Percentiles rank a stretch among this genome's conserved stretches.
phyloP scores from a whole-genome alignment of 345 rosid species.

The Populus davidiana region DNA sequence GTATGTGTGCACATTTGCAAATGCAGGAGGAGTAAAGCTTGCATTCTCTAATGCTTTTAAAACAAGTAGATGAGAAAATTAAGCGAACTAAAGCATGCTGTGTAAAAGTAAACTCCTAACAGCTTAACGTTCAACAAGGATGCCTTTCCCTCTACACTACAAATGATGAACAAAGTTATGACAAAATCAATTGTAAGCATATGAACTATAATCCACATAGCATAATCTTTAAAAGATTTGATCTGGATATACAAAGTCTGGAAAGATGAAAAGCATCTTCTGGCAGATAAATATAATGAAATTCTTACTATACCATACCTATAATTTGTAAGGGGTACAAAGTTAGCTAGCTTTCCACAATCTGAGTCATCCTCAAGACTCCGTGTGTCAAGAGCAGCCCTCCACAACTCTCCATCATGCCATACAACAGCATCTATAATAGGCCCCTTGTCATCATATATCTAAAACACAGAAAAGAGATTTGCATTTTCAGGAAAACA shows the following conservation, averaged over 20 bases:
- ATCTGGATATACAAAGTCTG: not conserved
- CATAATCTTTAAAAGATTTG: not conserved
- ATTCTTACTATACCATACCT: conserved; percentile 40
- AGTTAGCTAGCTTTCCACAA: conserved; percentile 77
- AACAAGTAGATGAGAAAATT: not conserved
- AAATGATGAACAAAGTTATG: not conserved
- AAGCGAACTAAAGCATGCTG: not conserved
- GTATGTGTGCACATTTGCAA: not conserved
- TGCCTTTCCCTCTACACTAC: not conserved
- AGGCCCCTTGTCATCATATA: conserved; percentile 93
- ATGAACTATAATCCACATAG: not conserved
- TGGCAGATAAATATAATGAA: not conserved
- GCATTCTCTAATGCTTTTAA: not conserved
- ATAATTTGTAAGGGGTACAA: conserved; percentile 72
- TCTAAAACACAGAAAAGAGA: conserved; percentile 36
- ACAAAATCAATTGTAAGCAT: not conserved
- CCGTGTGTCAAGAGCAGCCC: conserved; percentile 94
- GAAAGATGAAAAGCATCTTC: not conserved
- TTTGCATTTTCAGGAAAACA: conserved; percentile 5
- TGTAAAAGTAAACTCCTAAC: not conserved
- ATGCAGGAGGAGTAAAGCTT: not conserved
- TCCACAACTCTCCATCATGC: conserved; percentile 96
- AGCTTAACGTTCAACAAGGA: not conserved
- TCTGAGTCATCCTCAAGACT: conserved; percentile 77
- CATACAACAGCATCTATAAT: conserved; percentile 92